Conservation (phyloP, 2,329 filamentous ascomycete genomes). For the Alternaria novae-zelandiae region DNA sequence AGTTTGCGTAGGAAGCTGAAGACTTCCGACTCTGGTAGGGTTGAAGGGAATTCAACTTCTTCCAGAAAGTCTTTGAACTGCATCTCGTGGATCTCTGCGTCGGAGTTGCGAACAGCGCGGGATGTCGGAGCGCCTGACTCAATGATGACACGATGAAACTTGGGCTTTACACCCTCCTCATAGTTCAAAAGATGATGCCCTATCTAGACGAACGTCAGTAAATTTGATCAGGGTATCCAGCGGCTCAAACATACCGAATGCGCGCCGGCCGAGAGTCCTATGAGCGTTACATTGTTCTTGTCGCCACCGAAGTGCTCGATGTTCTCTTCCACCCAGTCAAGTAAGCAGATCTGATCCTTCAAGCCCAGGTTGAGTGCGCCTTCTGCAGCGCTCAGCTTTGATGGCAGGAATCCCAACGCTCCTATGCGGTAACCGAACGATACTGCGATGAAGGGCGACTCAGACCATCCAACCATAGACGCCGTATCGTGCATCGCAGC, state of each 20-base stretch:
- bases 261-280: constrained; percentile 32
- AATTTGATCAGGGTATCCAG: background rate
- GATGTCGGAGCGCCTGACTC: constrained; percentile 57
- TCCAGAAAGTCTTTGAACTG: constrained; percentile 54
- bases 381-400: constrained; percentile 38
- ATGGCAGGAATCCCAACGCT: constrained; percentile 16
- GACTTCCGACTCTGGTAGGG: constrained; percentile 37
- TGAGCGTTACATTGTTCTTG: constrained; percentile 26
- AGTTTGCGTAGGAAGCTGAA: constrained; percentile 53
- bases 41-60: constrained; percentile 43
- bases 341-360: constrained; percentile 28
- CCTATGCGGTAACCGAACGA: constrained; percentile 32
- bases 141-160: constrained; percentile 57
- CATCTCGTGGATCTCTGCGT: constrained; percentile 49
- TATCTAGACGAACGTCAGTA: constrained; percentile 48
- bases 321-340: constrained; percentile 56
- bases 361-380: constrained; percentile 30
- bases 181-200: constrained; percentile 69
- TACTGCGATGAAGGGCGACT: constrained; percentile 61
- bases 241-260: constrained; percentile 15
- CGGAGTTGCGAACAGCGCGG: constrained; percentile 53
- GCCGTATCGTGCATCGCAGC: constrained; percentile 62
- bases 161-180: constrained; percentile 39
- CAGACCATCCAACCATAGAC: constrained; percentile 64
- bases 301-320: constrained; percentile 41